Conservation (phyloP, 75 land plant species). For the Picea sitchensis region DNA sequence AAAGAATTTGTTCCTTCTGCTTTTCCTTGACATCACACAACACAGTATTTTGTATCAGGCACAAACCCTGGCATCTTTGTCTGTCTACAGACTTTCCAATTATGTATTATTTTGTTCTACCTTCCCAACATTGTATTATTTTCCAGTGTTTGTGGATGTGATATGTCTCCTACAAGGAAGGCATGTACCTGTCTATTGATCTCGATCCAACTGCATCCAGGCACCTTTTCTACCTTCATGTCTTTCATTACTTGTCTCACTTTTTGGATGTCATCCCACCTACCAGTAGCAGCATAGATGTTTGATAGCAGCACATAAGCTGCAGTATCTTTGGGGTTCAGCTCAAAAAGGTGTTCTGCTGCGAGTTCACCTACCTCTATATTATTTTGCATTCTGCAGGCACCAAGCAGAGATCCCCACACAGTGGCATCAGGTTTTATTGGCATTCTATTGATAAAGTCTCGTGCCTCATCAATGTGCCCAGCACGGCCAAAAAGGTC, state of each 20-base stretch:
- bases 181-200: neutral
- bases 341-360: neutral
- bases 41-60: no score
- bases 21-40: no score
- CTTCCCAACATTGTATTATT: no score
- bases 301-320: constrained; percentile 16
- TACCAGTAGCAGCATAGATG: constrained; percentile 10
- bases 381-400: constrained; percentile 12
- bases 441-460: constrained; percentile 3
- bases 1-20: no score
- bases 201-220: constrained; percentile 16
- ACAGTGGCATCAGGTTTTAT: constrained; percentile 6
- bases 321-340: constrained; percentile 13
- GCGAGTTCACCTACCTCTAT: constrained; percentile 11
- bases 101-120: no score
- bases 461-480: constrained; percentile 16
- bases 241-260: constrained; percentile 15
- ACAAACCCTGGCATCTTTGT: no score
- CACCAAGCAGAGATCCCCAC: constrained; percentile 14
- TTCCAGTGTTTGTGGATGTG: constrained; percentile 9
- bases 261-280: constrained; percentile 10
- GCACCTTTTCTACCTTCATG: neutral
- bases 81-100: no score
- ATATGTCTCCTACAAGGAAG: constrained; percentile 7
- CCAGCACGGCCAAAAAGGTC: constrained; percentile 26